Evolutionary conservation across 176 grass and related monocot genomes (phyloP).

Genomic region (Triticum turgidum): DNA sequence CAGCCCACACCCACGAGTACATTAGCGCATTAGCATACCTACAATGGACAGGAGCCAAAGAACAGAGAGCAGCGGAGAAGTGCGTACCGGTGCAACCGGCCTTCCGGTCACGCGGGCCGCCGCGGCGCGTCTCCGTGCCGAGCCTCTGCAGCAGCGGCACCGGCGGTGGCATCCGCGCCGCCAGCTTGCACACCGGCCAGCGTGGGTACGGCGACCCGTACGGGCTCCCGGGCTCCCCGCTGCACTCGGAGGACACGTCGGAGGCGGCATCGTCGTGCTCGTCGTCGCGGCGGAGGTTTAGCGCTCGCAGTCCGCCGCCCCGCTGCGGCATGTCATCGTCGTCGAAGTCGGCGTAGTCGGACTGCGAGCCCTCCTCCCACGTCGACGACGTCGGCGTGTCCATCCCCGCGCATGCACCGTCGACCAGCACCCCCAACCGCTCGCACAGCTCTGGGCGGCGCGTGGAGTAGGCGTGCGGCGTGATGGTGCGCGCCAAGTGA

Average conservation of each 20-base stretch:
- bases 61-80: background rate
- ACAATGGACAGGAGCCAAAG: background rate
- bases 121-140: constrained; percentile 34
- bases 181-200: constrained; percentile 50
- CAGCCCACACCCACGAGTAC: background rate
- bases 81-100: constrained; percentile 51
- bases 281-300: constrained; percentile 8
- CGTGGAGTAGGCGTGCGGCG: background rate
- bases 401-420: constrained; percentile 33
- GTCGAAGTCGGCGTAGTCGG: constrained; percentile 57
- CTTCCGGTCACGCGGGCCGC: constrained; percentile 28
- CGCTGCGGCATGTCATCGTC: constrained; percentile 26
- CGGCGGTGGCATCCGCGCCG: constrained; percentile 20
- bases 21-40: background rate
- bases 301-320: background rate
- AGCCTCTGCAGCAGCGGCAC: constrained; percentile 53
- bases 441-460: background rate
- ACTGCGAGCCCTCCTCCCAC: constrained; percentile 66
- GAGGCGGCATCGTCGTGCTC: constrained; percentile 19
- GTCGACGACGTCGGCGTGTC: constrained; percentile 52
- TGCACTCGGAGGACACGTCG: constrained; percentile 65
- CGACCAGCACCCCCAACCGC: no score
- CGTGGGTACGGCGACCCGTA: constrained; percentile 50
- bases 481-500: background rate
- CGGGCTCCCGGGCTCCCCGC: constrained; percentile 59